Base-by-base conservation (phyloP, 1,139 yeast genomes). In the Geotrichum klebahnii region DNA sequence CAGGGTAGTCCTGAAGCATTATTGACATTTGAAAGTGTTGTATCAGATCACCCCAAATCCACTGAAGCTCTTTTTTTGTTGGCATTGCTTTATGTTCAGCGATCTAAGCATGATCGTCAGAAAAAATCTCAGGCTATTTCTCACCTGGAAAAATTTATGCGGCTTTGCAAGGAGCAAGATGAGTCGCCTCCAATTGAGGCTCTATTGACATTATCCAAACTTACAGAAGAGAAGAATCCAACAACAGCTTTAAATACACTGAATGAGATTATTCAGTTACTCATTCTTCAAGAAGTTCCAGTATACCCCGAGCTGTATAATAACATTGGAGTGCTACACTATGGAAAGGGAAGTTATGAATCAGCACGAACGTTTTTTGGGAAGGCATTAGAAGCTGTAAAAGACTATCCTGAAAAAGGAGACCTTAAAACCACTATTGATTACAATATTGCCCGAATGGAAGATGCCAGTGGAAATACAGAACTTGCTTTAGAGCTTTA, bases 301-400 rank as follows among this genome's bases (percentile, higher is more conserved):
- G 77, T 82, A 2, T 86, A 90, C 1, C 72, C 82, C 51, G 87
- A 84, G 59, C 71, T 89, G 19, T 75, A 81, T 61, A 90, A 89
- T 66, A 92, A 92, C 61, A 74, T 89, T 59, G 98, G 95, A 41
- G 96, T 88, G 8, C 80, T 88, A 66, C 80, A 87, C 55, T 85
- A 86, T 62, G 72, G 81, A 55, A 80, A 78, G 56, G 82, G 80
- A 40, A 80, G 83, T 59, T 71, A 68, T 51, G 81, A 76, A 3
- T 72, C 74, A 24, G 79, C 84, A 0, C 67, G 69, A 32, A 65
- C 71, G 10, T 69, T 70, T 50, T 84, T 86, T 61, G 71, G 76
- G 53, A 62, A 66, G 44, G 88, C 92, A 0, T 63, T 73, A 31
- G 71, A 58, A 56, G 61, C 59, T 2, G 41, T 81, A 3, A 68